Evolutionary conservation across 768 basidiomycete species (phyloP), one percentile per base, ranked within the genome.

Genomic region (Boletus speciosus): DNA sequence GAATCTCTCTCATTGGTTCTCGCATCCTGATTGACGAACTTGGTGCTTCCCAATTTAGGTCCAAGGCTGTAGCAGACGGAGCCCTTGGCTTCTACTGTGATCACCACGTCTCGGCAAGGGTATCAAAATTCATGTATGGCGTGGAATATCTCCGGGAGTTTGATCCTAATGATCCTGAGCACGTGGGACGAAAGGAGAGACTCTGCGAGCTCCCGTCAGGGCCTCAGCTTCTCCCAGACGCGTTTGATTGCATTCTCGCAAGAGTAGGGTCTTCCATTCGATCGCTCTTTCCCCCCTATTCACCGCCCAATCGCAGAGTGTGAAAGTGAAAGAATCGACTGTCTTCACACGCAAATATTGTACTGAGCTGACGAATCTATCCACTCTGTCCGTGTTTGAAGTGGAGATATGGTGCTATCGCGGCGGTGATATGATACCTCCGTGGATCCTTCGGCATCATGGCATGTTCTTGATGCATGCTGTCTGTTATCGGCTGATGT

Each of bases 401-500:
- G 88, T 90, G 27, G 88, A 90, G 67, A 80, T 91, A 59, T 90
- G 88, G 88, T 90, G 88, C 65, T 91, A 81, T 69, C 76, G 88
- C 63, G 88, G 88, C n/a, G 85, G 85, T 42, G 81, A 85, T 58
- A 74, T 70, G 7, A 73, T 85, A 34, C 88, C 88, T 1, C 81
- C 83, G 59, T 90, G 88, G 88, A 90, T 91, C 49, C 75, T 82
- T 43, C 74, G 88, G 51, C 72, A 80, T 15, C 78, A 79, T 54
- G 62, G 61, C 79, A 62, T 12, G 35, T 42, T 44, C 15, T 39
- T 23, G 29, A 16, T 9, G 23, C 19, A 15, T 12, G 6, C 8
- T 12, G 14, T 55, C 50, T 43, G 34, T 54, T 16, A 29, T 23
- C 4, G 34, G 25, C 55, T 59, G 31, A 60, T n/a, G 25, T 36